These are phyloP conservation scores for Tuber microsphaerosporum DNA, from an alignment of 495 filamentous ascomycete genomes.

Conservation along the genomic window DNA sequence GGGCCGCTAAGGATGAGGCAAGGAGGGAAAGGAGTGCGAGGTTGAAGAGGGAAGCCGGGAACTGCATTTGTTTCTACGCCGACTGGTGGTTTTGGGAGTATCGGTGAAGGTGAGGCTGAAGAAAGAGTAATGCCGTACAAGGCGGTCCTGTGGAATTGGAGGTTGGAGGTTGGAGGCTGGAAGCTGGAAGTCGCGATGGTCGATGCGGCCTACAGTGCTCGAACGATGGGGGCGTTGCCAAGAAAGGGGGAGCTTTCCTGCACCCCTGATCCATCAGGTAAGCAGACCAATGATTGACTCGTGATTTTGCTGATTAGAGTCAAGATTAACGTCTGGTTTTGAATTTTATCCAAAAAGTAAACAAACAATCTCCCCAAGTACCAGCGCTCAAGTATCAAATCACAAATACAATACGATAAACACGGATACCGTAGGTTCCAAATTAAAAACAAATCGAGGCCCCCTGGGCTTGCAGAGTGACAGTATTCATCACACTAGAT, in stretches of 20 bases:
- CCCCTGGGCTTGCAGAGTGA: too few relatives aligned
- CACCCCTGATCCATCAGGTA: background rate
- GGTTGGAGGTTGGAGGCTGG: background rate
- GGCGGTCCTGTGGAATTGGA: background rate
- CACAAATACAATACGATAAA: too few relatives aligned
- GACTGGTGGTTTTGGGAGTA: background rate
- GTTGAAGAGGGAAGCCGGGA: background rate
- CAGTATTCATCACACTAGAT: too few relatives aligned
- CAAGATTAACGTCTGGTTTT: background rate
- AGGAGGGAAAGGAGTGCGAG: conserved; percentile 12
- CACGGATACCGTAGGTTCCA: too few relatives aligned
- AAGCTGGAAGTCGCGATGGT: background rate
- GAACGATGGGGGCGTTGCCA: background rate
- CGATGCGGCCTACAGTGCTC: background rate
- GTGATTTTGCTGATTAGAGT: background rate
- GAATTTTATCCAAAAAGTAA: background rate
- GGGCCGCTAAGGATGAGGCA: conserved; percentile 22
- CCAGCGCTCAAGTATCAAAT: too few relatives aligned
- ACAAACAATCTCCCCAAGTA: too few relatives aligned
- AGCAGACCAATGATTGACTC: background rate
- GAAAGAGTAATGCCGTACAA: background rate
- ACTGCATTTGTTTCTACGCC: background rate
- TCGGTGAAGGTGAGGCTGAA: background rate
- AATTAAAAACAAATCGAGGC: too few relatives aligned
- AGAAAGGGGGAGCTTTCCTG: background rate